phyloP scores from a whole-genome alignment of 177 flowering plant genomes.

The Tripterygium wilfordii region DNA sequence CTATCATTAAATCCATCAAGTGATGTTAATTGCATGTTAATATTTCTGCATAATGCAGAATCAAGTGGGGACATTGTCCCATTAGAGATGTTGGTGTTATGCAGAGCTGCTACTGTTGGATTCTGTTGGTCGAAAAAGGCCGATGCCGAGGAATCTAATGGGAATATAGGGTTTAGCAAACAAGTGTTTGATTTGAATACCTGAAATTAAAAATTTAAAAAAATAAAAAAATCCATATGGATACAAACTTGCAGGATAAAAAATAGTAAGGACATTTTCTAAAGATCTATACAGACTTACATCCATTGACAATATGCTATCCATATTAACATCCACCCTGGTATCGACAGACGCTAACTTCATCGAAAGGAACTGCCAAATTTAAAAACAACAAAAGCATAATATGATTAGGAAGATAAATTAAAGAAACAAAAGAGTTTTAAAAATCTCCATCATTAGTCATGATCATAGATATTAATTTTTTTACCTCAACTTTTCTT shows the following conservation, averaged over 20 bases:
- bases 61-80: constrained; percentile 14
- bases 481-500: constrained; percentile 38
- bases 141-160: constrained; percentile 24
- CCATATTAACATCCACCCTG: constrained; percentile 37
- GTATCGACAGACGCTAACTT: constrained; percentile 54
- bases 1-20: constrained; percentile 12
- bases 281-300: constrained; percentile 25
- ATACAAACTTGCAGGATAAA: background rate
- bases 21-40: constrained; percentile 16
- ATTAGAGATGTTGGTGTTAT: constrained; percentile 13
- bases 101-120: constrained; percentile 15
- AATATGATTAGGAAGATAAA: background rate
- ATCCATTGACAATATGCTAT: constrained; percentile 38
- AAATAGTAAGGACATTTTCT: background rate
- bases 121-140: constrained; percentile 20
- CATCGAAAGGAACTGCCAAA: constrained; percentile 56
- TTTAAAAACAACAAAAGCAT: background rate
- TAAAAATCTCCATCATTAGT: too few relatives aligned
- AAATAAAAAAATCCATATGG: background rate
- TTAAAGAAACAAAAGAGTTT: background rate
- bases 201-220: constrained; percentile 5
- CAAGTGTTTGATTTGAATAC: constrained; percentile 13
- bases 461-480: background rate
- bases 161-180: constrained; percentile 15
- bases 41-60: constrained; percentile 14